Evolutionary conservation across 768 basidiomycete genomes (phyloP).

Genomic region (Leccinum ochraceum): DNA sequence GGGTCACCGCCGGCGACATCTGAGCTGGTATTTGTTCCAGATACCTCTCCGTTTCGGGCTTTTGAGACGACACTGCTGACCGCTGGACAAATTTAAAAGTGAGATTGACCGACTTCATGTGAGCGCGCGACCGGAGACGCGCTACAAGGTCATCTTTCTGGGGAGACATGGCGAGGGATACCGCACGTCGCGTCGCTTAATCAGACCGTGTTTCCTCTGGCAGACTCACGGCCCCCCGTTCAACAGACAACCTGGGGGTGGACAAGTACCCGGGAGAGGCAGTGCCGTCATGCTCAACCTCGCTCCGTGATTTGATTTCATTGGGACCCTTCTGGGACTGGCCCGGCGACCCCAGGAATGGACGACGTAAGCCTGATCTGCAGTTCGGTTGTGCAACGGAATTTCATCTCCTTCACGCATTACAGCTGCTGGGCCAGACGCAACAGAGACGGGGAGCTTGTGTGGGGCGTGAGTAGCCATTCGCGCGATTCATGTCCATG

Average conservation of each 20-base stretch:
- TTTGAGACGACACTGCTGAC: constrained; percentile 45
- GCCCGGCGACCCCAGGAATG: constrained; percentile 42
- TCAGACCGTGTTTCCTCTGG: no score
- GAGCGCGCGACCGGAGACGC: constrained; percentile 36
- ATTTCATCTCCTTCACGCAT: not conserved
- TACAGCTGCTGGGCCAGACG: constrained; percentile 55
- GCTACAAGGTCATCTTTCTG: constrained; percentile 65
- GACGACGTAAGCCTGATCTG: constrained; percentile 48
- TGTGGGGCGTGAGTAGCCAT: constrained; percentile 71
- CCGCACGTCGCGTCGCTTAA: constrained; percentile 49
- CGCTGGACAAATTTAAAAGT: constrained; percentile 51
- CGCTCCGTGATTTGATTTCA: no score
- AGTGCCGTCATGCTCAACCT: constrained; percentile 8
- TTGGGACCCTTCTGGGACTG: not conserved
- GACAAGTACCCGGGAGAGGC: constrained; percentile 55
- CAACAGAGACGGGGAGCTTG: constrained; percentile 63
- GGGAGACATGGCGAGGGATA: constrained; percentile 74
- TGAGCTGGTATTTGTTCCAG: constrained; percentile 32
- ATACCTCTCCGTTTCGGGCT: constrained; percentile 61
- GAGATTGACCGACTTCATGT: constrained; percentile 49
- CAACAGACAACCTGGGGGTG: constrained; percentile 70
- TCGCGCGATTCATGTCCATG: not conserved
- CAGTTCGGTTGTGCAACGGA: not conserved
- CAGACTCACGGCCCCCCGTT: constrained; percentile 43
- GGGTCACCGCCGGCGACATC: not conserved